Conservation (phyloP, 495 filamentous ascomycete genomes). For the Penicillium riverlandense region DNA sequence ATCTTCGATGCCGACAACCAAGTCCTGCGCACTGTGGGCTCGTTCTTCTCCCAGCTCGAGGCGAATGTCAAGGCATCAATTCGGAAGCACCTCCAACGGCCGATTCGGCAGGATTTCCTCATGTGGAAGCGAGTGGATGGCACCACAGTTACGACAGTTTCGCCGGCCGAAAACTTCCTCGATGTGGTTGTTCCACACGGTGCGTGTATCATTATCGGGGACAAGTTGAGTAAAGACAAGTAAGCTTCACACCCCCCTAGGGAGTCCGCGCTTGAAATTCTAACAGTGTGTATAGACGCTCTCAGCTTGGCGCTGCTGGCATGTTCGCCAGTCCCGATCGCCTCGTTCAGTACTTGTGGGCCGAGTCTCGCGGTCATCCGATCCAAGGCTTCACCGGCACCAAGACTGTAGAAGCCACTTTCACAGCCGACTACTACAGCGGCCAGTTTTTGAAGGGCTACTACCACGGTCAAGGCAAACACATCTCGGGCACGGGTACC, state of each 20-base stretch:
- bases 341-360: constrained; percentile 41
- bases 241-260: constrained; percentile 6
- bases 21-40: constrained; percentile 44
- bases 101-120: constrained; percentile 32
- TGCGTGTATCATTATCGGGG: constrained; percentile 37
- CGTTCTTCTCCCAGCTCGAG: constrained; percentile 36
- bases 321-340: constrained; percentile 38
- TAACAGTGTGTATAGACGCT: constrained; percentile 17
- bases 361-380: constrained; percentile 35
- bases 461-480: constrained; percentile 45
- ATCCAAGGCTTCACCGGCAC: constrained; percentile 36
- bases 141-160: constrained; percentile 30
- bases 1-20: constrained; percentile 44
- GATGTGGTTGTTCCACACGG: constrained; percentile 32
- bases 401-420: constrained; percentile 39
- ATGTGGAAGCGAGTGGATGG: constrained; percentile 40
- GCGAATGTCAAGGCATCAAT: constrained; percentile 39
- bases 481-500: constrained; percentile 47
- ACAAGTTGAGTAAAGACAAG: constrained; percentile 35
- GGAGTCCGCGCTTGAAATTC: neutral
- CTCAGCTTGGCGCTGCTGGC: constrained; percentile 30
- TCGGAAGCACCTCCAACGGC: constrained; percentile 32
- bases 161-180: constrained; percentile 32
- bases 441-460: constrained; percentile 42
- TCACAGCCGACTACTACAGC: constrained; percentile 42